Conservation (phyloP, 2,329 filamentous ascomycete genomes). For the Botrytis sinoallii region DNA sequence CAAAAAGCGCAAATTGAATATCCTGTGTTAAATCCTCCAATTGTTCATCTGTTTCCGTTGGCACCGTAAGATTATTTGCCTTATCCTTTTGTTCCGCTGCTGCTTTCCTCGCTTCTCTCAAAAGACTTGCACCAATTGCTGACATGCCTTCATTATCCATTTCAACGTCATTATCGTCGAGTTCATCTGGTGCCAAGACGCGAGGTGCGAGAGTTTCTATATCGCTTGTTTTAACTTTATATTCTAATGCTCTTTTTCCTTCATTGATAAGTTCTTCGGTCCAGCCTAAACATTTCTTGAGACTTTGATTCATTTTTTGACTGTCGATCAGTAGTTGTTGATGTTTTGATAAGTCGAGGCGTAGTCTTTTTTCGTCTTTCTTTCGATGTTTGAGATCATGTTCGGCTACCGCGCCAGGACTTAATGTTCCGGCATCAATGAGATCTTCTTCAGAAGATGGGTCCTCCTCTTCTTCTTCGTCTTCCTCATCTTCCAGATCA, state of each 20-base stretch:
- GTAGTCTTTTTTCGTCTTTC: constrained; percentile 78
- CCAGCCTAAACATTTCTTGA: constrained; percentile 84
- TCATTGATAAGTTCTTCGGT: constrained; percentile 89
- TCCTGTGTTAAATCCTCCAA: constrained; percentile 10
- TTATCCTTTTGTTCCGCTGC: constrained; percentile 22
- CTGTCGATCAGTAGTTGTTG: constrained; percentile 84
- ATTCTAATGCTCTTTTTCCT: constrained; percentile 81
- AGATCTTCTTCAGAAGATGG: constrained; percentile 53
- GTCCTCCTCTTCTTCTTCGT: constrained; percentile 45
- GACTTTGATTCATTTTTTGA: constrained; percentile 91
- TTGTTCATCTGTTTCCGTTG: background rate
- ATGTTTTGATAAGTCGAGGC: constrained; percentile 82
- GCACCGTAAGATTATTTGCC: background rate
- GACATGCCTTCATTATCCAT: constrained; percentile 35
- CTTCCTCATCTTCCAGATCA: constrained; percentile 32
- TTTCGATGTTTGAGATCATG: constrained; percentile 55
- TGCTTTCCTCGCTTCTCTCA: constrained; percentile 33
- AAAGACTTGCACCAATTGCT: constrained; percentile 30
- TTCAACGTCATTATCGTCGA: constrained; percentile 41
- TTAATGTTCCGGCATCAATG: constrained; percentile 37
- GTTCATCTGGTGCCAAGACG: constrained; percentile 68
- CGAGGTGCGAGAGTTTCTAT: constrained; percentile 74
- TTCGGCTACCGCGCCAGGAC: constrained; percentile 42
- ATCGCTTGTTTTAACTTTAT: constrained; percentile 75
- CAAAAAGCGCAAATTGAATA: constrained; percentile 3